These are phyloP conservation scores for Rhododendron molle DNA, from an alignment of 148 eudicot species.

Conservation along the genomic window DNA sequence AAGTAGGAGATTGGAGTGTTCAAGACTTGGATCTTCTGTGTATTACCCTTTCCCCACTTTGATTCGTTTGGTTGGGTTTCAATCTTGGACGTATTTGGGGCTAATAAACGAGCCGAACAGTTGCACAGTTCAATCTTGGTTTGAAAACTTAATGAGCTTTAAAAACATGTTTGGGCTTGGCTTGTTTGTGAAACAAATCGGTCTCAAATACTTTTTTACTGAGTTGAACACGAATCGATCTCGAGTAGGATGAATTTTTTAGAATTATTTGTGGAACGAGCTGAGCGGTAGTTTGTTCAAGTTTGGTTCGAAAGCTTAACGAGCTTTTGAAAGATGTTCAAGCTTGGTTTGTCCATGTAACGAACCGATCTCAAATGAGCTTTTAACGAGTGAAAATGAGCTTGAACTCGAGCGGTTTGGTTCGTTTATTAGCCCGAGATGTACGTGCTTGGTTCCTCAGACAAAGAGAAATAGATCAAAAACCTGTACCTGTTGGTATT, in stretches of 20 bases:
- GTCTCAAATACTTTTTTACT: neutral
- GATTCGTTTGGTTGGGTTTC: neutral
- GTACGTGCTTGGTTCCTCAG: neutral
- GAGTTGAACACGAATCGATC: neutral
- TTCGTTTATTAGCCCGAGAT: neutral
- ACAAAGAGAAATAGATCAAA: neutral
- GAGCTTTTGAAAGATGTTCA: neutral
- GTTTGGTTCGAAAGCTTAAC: neutral
- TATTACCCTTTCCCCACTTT: neutral
- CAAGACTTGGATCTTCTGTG: neutral
- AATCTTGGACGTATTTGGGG: neutral
- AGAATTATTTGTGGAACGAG: neutral
- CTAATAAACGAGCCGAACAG: neutral
- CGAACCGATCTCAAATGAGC: neutral
- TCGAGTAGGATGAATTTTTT: too few relatives aligned
- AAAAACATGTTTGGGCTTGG: neutral
- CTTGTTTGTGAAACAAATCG: neutral
- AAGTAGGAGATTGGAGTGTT: neutral
- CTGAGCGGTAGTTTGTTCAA: neutral
- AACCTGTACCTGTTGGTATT: neutral
- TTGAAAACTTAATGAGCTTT: neutral
- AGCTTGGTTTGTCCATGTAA: neutral
- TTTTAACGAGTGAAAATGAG: neutral
- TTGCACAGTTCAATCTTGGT: neutral
- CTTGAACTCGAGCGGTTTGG: neutral